Evolutionary conservation across 768 basidiomycete species (phyloP).

Genomic region (Sarcodon sp.): DNA sequence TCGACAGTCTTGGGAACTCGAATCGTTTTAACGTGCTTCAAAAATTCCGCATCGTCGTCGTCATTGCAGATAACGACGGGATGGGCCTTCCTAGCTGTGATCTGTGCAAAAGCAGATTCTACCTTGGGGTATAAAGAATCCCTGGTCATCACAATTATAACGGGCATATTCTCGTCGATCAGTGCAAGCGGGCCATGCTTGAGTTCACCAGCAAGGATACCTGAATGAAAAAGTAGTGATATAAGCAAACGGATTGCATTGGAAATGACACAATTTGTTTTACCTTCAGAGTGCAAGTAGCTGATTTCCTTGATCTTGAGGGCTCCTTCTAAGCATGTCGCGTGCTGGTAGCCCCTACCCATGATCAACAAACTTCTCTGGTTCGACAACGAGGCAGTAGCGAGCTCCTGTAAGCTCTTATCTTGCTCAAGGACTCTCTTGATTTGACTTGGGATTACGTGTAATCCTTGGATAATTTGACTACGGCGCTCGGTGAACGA

Average conservation of each 20-base stretch:
- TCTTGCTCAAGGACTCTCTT: constrained; percentile 78
- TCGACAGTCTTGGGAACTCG: constrained; percentile 93
- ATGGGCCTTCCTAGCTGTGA: constrained; percentile 93
- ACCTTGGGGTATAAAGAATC: constrained; percentile 99
- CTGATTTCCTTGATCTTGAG: constrained; percentile 99
- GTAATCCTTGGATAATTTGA: constrained; percentile 88
- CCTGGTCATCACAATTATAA: constrained; percentile 99
- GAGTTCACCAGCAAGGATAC: constrained; percentile 95
- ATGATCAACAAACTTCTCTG: constrained; percentile 89
- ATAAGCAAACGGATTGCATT: not conserved
- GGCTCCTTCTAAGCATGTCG: constrained; percentile 96
- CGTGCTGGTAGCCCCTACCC: constrained; percentile 96
- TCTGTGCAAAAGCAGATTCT: constrained; percentile 90
- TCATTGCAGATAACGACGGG: constrained; percentile 95
- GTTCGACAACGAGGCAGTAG: constrained; percentile 58
- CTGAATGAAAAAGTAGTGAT: constrained; percentile 20
- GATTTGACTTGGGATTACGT: constrained; percentile 83
- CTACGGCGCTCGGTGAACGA: constrained; percentile 83
- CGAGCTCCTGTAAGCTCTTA: constrained; percentile 63
- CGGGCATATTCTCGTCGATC: constrained; percentile 97
- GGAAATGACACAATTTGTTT: constrained; percentile 2
- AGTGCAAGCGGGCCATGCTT: constrained; percentile 98
- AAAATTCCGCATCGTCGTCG: constrained; percentile 61
- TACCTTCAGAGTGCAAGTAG: constrained; percentile 78
- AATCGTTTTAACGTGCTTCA: constrained; percentile 70